Evolutionary conservation across 73 alveolate genomes (phyloP).

Genomic region (Paramecium sonneborni): DNA sequence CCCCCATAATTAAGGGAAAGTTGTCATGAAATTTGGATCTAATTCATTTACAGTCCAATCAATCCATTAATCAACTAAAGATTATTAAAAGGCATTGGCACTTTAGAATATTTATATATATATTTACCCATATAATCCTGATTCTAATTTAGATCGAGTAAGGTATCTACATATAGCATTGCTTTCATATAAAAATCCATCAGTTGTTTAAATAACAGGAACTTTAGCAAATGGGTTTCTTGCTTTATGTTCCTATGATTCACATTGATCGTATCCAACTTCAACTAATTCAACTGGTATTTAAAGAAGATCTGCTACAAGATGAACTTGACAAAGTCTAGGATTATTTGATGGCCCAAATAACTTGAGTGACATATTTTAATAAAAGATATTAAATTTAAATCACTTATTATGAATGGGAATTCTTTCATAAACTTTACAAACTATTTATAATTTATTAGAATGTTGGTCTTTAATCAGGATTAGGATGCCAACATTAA

Average conservation of each 20-base stretch:
- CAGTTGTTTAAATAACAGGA: constrained; percentile 82
- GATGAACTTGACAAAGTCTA: not conserved
- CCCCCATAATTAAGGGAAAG: constrained; percentile 82
- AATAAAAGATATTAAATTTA: not conserved
- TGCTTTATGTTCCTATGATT: constrained; percentile 67
- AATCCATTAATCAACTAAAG: constrained; percentile 80
- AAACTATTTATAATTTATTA: not conserved
- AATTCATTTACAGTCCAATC: constrained; percentile 74
- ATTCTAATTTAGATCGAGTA: constrained; percentile 59
- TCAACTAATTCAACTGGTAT: not conserved
- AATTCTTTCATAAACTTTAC: constrained; percentile 13
- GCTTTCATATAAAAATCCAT: constrained; percentile 72
- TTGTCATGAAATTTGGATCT: constrained; percentile 64
- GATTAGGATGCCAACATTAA: constrained; percentile 19
- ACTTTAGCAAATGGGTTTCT: constrained; percentile 76
- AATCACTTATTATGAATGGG: not conserved
- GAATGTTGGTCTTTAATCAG: not conserved
- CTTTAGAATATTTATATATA: constrained; percentile 28
- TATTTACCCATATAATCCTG: constrained; percentile 42
- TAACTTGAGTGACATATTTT: constrained; percentile 15
- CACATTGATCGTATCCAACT: not conserved
- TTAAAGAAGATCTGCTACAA: constrained; percentile 2
- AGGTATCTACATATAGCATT: constrained; percentile 78
- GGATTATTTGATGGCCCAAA: constrained; percentile 14
- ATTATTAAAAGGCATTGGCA: constrained; percentile 26